Evolutionary conservation across 140 eudicot genomes (phyloP), one percentile per base, ranked within the genome.

Genomic region (Bidens hawaiensis): DNA sequence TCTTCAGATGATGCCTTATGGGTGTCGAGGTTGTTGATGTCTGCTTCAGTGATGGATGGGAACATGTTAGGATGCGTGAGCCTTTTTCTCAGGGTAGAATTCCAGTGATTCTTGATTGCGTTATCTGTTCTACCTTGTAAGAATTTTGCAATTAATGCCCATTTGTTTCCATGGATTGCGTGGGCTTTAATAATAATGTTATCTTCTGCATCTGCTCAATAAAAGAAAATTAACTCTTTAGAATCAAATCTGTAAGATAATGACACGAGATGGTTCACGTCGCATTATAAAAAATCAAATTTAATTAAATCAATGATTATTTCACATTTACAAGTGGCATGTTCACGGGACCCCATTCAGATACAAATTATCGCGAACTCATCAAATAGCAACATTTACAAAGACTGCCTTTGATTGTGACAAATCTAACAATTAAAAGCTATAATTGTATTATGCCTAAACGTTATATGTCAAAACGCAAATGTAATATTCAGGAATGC

Each of bases 71-170:
- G 40, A 21, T 25, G 69, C 48, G 55, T 34, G 75, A 40, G 51
- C 46, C 57, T 76, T 13, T 86, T 88, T 60, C 78, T 76, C 62
- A 89, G 71, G 11, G 89, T 79, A 31, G 95, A 78, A 69, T 89
- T 89, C 97, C 97, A 89, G 72, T 85, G 97, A 69, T 89, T 89
- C 71, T 89, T 89, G 24, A 89, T 81, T 22, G 93, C 84, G 50
- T 89, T 89, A 70, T 89, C 97, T 50, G 97, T 89, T 76, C 97
- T 76, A n/a, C 97, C 97, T 0, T 84, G 89, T 26, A 89, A 78
- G 38, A 85, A 82, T 70, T 83, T 89, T 1, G 97, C 89, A 16
- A 89, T 89, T 41, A 60, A 38, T 2, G 97, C 84, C 97, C 97
- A 89, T 81, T 81, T 89, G 79, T 83, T 89, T 62, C 97, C 97